phyloP scores from a whole-genome alignment of 192 early-diverging fungal genomes.

The Coemansia biformis region DNA sequence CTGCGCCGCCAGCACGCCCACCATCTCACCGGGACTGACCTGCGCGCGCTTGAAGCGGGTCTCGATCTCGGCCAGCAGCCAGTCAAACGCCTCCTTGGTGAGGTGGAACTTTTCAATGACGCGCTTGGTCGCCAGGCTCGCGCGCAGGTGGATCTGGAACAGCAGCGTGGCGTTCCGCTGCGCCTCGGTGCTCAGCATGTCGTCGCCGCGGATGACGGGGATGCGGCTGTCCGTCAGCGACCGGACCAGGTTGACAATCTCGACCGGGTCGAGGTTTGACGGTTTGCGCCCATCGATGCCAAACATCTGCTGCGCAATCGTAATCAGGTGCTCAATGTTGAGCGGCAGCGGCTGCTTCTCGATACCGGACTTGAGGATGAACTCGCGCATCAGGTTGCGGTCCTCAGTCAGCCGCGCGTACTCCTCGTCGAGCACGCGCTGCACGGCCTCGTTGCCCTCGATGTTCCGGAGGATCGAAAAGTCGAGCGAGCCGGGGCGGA shows the following conservation, averaged over 20 bases:
- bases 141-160: conserved; percentile 82
- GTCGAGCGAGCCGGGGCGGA: conserved; percentile 65
- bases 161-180: conserved; percentile 91
- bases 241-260: conserved; percentile 69
- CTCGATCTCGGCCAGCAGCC: conserved; percentile 91
- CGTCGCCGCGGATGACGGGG: conserved; percentile 79
- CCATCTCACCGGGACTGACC: conserved; percentile 96
- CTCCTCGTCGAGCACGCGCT: conserved; percentile 74
- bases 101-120: conserved; percentile 90
- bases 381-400: conserved; percentile 65
- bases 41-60: conserved; percentile 83
- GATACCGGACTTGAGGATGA: conserved; percentile 73
- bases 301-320: conserved; percentile 88
- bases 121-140: conserved; percentile 72
- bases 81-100: conserved; percentile 83
- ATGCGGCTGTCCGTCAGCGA: conserved; percentile 65
- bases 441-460: conserved; percentile 66
- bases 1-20: conserved; percentile 95
- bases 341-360: conserved; percentile 83
- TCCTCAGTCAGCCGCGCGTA: conserved; percentile 72
- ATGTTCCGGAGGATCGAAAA: conserved; percentile 69
- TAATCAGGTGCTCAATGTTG: conserved; percentile 83
- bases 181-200: conserved; percentile 77
- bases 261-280: conserved; percentile 80
- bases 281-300: conserved; percentile 71